A percentile compares a stretch with the other conserved stretches of the same genome.
These are phyloP conservation scores for Xylariaceae sp. DNA, from an alignment of 2,329 filamentous ascomycete species.

Conservation along the genomic window DNA sequence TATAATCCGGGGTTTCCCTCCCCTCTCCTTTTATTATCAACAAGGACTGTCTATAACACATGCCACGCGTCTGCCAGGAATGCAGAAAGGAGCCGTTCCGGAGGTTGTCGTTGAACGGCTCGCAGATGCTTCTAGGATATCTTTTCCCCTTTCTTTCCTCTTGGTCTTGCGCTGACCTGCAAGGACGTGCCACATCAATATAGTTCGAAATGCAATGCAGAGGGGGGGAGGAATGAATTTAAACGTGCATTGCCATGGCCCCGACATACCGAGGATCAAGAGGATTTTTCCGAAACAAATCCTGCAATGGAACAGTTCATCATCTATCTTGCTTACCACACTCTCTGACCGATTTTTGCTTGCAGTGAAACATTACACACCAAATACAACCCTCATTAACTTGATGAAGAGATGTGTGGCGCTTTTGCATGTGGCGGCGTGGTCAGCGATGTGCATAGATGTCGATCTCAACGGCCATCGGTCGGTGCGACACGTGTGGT, in stretches of 20 bases:
- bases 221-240: no score
- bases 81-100: constrained; percentile 20
- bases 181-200: neutral
- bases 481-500: neutral
- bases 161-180: no score
- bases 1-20: constrained; percentile 19
- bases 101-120: constrained; percentile 6
- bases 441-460: constrained; percentile 18
- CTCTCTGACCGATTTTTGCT: no score
- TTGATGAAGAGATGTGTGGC: constrained; percentile 4
- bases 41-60: constrained; percentile 10
- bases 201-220: no score
- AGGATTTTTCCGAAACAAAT: no score
- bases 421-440: neutral
- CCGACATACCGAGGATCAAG: no score
- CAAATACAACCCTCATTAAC: no score
- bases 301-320: no score
- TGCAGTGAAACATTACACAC: no score
- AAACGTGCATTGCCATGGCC: no score
- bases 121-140: constrained; percentile 17
- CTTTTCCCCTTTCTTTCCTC: constrained; percentile 4
- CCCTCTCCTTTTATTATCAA: neutral
- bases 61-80: constrained; percentile 31
- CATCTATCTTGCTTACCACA: no score
- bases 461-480: constrained; percentile 24